These are phyloP conservation scores for Rutstroemia sydowiana DNA, from an alignment of 2,329 filamentous ascomycete genomes.

Conservation along the genomic window DNA sequence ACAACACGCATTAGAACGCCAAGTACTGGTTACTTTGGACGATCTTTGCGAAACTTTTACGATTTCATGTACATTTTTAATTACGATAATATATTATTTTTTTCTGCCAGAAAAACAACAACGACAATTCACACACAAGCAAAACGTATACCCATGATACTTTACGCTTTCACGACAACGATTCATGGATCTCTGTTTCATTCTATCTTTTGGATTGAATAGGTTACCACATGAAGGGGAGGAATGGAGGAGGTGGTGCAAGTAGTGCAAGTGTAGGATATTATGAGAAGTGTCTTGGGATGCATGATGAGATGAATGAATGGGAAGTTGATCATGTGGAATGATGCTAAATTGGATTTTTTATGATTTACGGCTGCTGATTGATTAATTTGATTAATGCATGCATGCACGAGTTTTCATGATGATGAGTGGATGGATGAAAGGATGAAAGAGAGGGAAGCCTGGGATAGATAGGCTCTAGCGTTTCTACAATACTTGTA, in stretches of 20 bases:
- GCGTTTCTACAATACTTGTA: too few species aligned
- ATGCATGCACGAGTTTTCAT: too few species aligned
- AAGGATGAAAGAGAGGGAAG: too few species aligned
- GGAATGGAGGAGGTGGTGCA: conserved; percentile 3
- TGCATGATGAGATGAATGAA: too few species aligned
- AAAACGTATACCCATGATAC: neutral
- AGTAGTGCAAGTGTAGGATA: neutral
- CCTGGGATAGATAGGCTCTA: too few species aligned
- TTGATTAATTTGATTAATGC: too few species aligned
- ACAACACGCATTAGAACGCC: conserved; percentile 16
- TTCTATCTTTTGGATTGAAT: neutral
- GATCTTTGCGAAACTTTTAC: conserved; percentile 8
- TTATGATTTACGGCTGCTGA: too few species aligned
- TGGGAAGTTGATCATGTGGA: too few species aligned
- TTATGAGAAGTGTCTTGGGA: neutral
- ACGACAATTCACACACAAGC: neutral
- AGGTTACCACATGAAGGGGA: conserved; percentile 8
- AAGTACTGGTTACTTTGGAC: conserved; percentile 15
- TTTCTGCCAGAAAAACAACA: neutral
- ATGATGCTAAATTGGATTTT: too few species aligned
- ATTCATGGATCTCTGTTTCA: neutral
- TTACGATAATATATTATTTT: neutral
- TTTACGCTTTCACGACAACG: neutral
- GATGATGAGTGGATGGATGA: too few species aligned
- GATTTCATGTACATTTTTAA: conserved; percentile 2